Evolutionary conservation across 83 land plant species (phyloP), one percentile per base, ranked within the genome.

Genomic region (Diphasiastrum complanatum): DNA sequence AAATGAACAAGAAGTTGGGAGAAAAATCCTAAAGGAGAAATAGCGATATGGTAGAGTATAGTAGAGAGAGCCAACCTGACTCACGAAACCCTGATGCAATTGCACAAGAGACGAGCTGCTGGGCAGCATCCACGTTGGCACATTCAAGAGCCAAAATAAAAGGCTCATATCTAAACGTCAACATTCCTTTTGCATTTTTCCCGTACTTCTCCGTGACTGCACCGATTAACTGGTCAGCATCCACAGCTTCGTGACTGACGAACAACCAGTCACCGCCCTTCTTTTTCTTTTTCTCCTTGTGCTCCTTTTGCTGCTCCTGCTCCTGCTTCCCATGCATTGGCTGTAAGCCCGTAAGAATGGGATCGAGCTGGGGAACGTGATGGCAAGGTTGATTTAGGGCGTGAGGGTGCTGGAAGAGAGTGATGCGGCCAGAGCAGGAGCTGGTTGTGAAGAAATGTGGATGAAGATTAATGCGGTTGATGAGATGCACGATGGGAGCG

Each of bases 381-480:
- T 22, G 29, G 40, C 32, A 10, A 57, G 74, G 27, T 1, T 33
- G 10, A 4, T 5, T 19, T 25, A 47, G 50, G 18, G 50, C 50
- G 18, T 25, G 50, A 47, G 8, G 35, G 11, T 30, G 48, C 85
- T 69, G 40, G 83, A 66, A 76, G 76, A 91, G 66, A 65, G 97
- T 88, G 67, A 91, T 81, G 33, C 97, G 86, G 57, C 97, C 97
- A 43, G 95, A 91, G 77, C 97, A 91, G 61, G 97, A 91, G 72
- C 95, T 87, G 68, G 97, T 91, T 50, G 95, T 91, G 85, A 74
- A 91, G 75, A 61, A 83, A 20, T 67, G 60, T 2, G 87, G 84
- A 54, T 85, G 87, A 27, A 10, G 24, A 69, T 91, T 91, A 54
- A 91, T 69, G 47, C 80, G 48, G 28, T 60, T 63, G 48, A 91